Evolutionary conservation across 805 yeast species (phyloP), one percentile per base, ranked within the genome.

Genomic region (Pichia ethanolica): DNA sequence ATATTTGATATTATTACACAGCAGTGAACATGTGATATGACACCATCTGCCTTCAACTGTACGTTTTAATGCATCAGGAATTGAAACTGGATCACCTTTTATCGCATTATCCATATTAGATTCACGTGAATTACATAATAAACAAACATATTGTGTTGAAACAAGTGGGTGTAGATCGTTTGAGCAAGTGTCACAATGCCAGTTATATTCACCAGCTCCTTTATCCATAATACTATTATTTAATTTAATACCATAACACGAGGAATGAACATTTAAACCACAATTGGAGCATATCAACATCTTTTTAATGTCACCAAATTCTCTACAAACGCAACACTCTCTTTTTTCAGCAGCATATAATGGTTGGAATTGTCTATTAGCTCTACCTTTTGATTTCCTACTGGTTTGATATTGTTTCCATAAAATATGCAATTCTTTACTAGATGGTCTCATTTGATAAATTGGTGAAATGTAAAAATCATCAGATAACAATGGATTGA

Each of bases 111-210:
- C 81, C 53, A 71, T 68, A 55, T 77, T 75, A 20, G 68, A 59
- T 43, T 79, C 85, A 40, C 75, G 71, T 0, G 79, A 73, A 40
- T 70, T 64, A 63, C 97, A 89, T n/a, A 89, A 60, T 13, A 71
- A 66, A 62, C 97, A 89, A 2, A 74, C 65, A 59, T 85, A 83
- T 25, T 74, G 68, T 0, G 82, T 75, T 3, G 81, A 72, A 36
- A 72, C 69, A 3, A 74, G 54, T 0, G 93, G 91, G 52, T 78
- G 77, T 46, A 79, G 62, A 44, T 81, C 84, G 59, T 88, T 87
- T 5, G 81, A 71, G 61, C 97, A 89, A 1, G 81, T 72, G 57
- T 88, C 95, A 67, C 97, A 89, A 28, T 73, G 67, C 97, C 97
- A 89, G 49, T 74, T 75, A 8, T 70, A 74, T 25, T 10, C 52